Conservation (phyloP, 768 basidiomycete genomes). For the Leccinum obscurum region DNA sequence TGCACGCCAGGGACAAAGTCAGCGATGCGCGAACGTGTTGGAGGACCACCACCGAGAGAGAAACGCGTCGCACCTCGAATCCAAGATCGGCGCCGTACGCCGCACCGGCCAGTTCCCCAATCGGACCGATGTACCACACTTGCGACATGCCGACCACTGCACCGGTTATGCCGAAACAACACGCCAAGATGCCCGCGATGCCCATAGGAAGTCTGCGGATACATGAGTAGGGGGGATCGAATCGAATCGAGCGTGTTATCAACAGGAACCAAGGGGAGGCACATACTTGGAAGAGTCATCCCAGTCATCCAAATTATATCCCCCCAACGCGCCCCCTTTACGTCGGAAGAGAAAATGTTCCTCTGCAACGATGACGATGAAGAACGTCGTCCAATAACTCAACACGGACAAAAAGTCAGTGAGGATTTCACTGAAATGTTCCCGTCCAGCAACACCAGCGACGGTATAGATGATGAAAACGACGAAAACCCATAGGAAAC, state of each 20-base stretch:
- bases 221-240: background rate
- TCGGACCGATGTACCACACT: conserved; percentile 52
- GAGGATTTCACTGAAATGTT: conserved; percentile 45
- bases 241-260: background rate
- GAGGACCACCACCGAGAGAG: background rate
- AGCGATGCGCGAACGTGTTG: background rate
- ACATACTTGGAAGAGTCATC: conserved; percentile 40
- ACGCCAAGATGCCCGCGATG: conserved; percentile 47
- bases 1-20: background rate
- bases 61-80: conserved; percentile 44
- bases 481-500: conserved; percentile 47
- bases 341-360: conserved; percentile 50
- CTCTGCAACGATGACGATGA: conserved; percentile 45
- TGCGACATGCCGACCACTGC: conserved; percentile 56
- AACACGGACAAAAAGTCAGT: conserved; percentile 44
- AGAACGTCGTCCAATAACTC: conserved; percentile 49
- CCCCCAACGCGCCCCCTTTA: conserved; percentile 40
- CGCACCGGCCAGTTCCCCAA: conserved; percentile 43
- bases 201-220: conserved; percentile 45
- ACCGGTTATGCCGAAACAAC: conserved; percentile 46
- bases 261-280: background rate
- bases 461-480: conserved; percentile 41
- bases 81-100: conserved; percentile 51
- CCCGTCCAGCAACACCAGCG: conserved; percentile 42
- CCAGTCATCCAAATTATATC: conserved; percentile 53